Evolutionary conservation across 1,284 basidiomycete genomes (phyloP), one percentile per base, ranked within the genome.

Genomic region (Austroboletus niveus): DNA sequence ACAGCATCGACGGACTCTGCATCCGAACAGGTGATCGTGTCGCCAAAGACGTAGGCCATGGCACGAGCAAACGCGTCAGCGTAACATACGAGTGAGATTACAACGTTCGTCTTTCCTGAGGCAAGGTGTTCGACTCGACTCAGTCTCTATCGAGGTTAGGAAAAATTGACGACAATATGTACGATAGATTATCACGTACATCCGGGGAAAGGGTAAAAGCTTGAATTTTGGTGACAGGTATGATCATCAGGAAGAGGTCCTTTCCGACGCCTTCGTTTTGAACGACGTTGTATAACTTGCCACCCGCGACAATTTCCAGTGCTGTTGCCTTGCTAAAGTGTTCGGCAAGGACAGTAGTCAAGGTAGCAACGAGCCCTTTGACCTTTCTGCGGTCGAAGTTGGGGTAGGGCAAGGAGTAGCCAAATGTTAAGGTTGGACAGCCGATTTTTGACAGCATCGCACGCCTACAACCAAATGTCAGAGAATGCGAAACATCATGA

Each of bases 21-120:
- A 65, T 97, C 94, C 42, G 88, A 85, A 68, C 95, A 98, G 64
- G 99, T 85, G 56, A 99, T 80, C 1, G 92, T 94, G 65, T 93
- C 89, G 50, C 92, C 91, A 69, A 99, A 99, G 9, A 98, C 95
- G 69, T 88, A 98, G 35, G 87, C 79, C 85, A 99, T 95, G 9
- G 97, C 97, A 34, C 83, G 85, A 14, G 84, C 79, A 24, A 99
- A 90, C 48, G 96, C 90, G 5, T 85, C 73, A n/a, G 87, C 79
- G 69, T 92, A 97, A 7, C 87, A 87, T 29, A 99, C 84, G 6
- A 99, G 81, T 22, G 89, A 87, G 24, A 99, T 79, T 0, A 97
- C 97, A 15, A 91, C 81, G 50, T 87, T 81, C 1, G 90, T 94
- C 68, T 92, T 92, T 48, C 89, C 89, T 0, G 84, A 85, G 2